These are phyloP conservation scores for Leccinum broughii DNA, from an alignment of 768 basidiomycete genomes.

Conservation along the genomic window DNA sequence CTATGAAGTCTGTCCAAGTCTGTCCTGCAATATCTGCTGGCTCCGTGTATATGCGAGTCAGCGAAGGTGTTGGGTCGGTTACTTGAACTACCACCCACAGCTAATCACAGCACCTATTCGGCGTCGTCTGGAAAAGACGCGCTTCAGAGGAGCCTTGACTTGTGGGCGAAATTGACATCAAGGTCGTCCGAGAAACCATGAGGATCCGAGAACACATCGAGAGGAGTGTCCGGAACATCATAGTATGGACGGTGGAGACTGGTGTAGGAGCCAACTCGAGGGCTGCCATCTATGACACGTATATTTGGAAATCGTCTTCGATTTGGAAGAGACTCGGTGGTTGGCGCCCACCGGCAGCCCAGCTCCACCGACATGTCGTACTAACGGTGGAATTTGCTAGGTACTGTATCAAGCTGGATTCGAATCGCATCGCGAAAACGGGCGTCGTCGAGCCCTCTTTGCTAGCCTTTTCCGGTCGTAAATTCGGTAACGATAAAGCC, in stretches of 20 bases:
- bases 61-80: neutral
- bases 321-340: too few relatives aligned
- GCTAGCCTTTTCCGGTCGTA: too few relatives aligned
- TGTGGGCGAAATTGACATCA: neutral
- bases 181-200: neutral
- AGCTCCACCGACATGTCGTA: neutral
- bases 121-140: neutral
- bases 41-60: neutral
- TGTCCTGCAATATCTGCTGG: neutral
- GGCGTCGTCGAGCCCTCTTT: neutral
- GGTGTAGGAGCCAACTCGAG: neutral
- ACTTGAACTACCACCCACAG: neutral
- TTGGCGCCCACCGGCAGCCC: too few relatives aligned
- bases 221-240: neutral
- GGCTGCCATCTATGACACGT: neutral
- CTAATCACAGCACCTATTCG: neutral
- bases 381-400: too few relatives aligned
- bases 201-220: neutral
- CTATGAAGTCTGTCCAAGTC: neutral
- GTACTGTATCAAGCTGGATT: neutral
- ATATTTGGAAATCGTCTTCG: neutral
- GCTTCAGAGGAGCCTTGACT: neutral
- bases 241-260: neutral
- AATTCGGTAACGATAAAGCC: too few relatives aligned
- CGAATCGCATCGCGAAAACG: neutral